Evolutionary conservation across 306 rosid genomes (phyloP).

Genomic region (Cicer yamashitae): DNA sequence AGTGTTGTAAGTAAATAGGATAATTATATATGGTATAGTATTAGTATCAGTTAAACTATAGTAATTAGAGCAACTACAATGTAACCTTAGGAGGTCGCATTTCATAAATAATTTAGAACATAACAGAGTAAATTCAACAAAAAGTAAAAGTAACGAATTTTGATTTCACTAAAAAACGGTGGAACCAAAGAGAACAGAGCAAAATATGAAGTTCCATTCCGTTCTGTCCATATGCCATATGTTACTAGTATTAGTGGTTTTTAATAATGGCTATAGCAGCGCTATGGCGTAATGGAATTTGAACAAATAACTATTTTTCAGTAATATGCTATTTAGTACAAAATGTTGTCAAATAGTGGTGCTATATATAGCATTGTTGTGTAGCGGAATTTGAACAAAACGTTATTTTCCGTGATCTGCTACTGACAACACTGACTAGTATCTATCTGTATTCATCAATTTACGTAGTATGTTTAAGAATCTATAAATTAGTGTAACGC

Average conservation of each 20-base stretch:
- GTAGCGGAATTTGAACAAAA: no score
- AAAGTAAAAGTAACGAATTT: neutral
- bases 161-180: neutral
- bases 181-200: neutral
- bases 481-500: neutral
- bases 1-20: neutral
- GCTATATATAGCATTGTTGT: no score
- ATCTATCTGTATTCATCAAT: slow-evolving; percentile 30
- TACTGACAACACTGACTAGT: no score
- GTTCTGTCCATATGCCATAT: neutral
- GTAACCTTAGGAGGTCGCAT: neutral
- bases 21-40: neutral
- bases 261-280: no score
- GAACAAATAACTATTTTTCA: no score
- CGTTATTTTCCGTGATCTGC: no score
- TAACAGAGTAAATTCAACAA: neutral
- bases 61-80: slow-evolving; percentile 9
- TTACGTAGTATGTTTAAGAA: slow-evolving; percentile 18
- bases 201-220: neutral
- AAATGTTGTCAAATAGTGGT: no score
- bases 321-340: no score
- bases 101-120: slow-evolving; percentile 1
- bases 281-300: no score
- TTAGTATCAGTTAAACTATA: neutral
- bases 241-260: neutral